A percentile compares a stretch with the other conserved stretches of the same genome.
Evolutionary conservation across 495 filamentous ascomycete genomes (phyloP).

Genomic region (Daldinia bambusicola): DNA sequence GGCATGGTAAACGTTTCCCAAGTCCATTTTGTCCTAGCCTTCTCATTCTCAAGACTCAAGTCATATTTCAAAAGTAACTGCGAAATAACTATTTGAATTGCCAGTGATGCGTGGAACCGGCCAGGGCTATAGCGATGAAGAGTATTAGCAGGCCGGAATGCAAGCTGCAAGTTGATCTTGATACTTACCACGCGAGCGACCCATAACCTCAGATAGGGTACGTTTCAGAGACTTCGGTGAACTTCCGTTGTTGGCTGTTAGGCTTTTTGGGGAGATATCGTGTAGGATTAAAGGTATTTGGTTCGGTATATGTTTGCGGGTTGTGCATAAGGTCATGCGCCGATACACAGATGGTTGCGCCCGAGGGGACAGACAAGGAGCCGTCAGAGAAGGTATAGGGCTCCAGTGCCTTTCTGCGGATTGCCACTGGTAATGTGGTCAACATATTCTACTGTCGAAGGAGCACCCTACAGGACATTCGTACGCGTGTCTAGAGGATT

Average conservation of each 20-base stretch:
- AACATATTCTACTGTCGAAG: not conserved
- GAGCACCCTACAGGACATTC: not conserved
- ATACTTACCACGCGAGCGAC: not conserved
- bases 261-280: not conserved
- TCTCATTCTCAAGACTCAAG: not conserved
- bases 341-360: not conserved
- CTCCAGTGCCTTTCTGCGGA: not conserved
- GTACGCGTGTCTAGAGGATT: not conserved
- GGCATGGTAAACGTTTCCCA: slow-evolving; percentile 1
- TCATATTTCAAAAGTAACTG: slow-evolving; percentile 2
- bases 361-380: not conserved
- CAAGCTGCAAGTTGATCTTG: not conserved
- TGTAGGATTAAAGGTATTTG: not conserved
- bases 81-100: not conserved
- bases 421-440: not conserved
- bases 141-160: not conserved
- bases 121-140: not conserved
- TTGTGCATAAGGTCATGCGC: slow-evolving; percentile 1
- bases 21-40: not conserved
- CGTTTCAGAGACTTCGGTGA: not conserved
- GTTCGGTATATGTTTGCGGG: not conserved
- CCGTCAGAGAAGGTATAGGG: not conserved
- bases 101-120: not conserved
- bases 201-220: slow-evolving; percentile 1
- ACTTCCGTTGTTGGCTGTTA: not conserved